Conservation (phyloP, 441 rosid genomes). For the Erodium trifolium region DNA sequence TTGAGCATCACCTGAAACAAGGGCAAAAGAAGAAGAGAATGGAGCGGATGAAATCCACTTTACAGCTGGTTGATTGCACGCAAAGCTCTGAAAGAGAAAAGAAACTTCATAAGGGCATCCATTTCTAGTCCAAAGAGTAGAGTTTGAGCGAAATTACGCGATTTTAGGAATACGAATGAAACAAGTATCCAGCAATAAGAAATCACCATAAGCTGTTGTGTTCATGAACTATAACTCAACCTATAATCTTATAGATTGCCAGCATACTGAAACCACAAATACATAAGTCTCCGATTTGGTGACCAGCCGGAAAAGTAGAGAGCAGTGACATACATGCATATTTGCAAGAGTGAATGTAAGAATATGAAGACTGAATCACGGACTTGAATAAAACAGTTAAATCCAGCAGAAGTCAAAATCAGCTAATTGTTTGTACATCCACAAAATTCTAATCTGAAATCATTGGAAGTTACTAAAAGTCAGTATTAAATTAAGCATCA, state of each 20-base stretch:
- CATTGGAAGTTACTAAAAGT: not conserved
- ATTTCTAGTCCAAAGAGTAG: too few relatives aligned
- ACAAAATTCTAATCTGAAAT: not conserved
- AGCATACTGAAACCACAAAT: constrained; percentile 24
- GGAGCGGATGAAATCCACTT: too few relatives aligned
- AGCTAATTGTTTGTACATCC: not conserved
- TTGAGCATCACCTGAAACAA: too few relatives aligned
- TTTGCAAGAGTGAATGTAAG: not conserved
- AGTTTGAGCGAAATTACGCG: too few relatives aligned
- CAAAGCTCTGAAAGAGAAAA: too few relatives aligned
- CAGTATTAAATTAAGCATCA: not conserved
- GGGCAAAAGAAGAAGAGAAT: too few relatives aligned
- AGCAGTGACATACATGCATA: not conserved
- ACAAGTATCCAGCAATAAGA: constrained; percentile 6
- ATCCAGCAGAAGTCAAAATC: too few relatives aligned
- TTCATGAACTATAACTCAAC: constrained; percentile 27
- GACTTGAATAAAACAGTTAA: not conserved
- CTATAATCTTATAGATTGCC: constrained; percentile 16
- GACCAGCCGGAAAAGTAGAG: too few relatives aligned
- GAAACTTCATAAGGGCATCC: too few relatives aligned
- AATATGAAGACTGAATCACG: not conserved
- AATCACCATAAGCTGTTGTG: constrained; percentile 32
- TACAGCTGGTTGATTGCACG: too few relatives aligned
- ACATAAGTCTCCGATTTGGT: too few relatives aligned
- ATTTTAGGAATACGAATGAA: too few relatives aligned